These are phyloP conservation scores for Rhizophagus prolifer DNA, from an alignment of 192 early-diverging fungal genomes.

Conservation along the genomic window DNA sequence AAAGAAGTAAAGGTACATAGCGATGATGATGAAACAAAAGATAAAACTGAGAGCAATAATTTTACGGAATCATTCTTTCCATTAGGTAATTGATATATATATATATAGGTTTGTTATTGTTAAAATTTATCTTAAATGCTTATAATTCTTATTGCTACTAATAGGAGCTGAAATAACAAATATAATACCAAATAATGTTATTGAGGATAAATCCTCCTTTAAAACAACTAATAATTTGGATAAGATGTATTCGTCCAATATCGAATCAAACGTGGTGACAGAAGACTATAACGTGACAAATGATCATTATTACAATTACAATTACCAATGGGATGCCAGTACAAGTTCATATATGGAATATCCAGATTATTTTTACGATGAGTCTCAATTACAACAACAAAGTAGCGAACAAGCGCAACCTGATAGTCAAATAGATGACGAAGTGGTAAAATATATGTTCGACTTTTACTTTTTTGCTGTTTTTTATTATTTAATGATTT, in stretches of 20 bases:
- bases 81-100: background rate
- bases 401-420: conserved; percentile 5
- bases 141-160: background rate
- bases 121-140: background rate
- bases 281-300: background rate
- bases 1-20: background rate
- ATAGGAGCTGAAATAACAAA: conserved; percentile 12
- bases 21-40: background rate
- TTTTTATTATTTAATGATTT: background rate
- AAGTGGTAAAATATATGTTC: conserved; percentile 9
- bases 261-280: background rate
- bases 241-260: background rate
- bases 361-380: conserved; percentile 4
- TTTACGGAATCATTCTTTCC: conserved; percentile 16
- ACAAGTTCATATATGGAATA: conserved; percentile 7
- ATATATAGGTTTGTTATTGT: too few relatives aligned
- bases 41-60: background rate
- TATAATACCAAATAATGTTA: background rate
- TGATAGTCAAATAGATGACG: conserved; percentile 9
- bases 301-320: background rate
- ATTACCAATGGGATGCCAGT: background rate
- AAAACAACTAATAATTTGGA: background rate
- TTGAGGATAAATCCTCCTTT: background rate
- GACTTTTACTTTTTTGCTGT: background rate
- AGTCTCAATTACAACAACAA: background rate